Evolutionary conservation across 2,329 filamentous ascomycete species (phyloP), one percentile per base, ranked within the genome.

Genomic region (Trichoderma arundinaceum): DNA sequence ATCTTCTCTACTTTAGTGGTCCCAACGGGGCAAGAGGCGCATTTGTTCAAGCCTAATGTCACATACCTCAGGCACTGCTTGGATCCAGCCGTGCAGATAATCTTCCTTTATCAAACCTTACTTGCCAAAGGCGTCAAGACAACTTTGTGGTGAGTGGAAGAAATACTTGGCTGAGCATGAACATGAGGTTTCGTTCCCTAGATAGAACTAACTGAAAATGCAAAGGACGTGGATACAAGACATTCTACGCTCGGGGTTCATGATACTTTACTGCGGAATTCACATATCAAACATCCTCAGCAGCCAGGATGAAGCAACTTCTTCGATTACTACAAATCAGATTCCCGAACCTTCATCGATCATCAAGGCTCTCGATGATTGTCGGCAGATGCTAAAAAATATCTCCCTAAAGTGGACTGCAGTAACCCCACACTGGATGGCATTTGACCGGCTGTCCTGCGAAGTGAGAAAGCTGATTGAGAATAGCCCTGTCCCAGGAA

Each of bases 261-360:
- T 65, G 62, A 65, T 58, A 7, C 53, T 65, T 9, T 65, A 65
- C 28, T 65, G 62, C 15, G 62, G 62, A 15, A 65, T 65, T n/a
- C 62, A 65, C 46, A 65, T 58, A 17, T 65, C 53, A 32, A 65
- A 65, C 54, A 52, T 65, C 15, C 53, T 65, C 38, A 58, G 44
- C 22, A 43, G 48, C 46, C 48, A 33, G n/a, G 35, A 44, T 7
- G 46, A 65, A 28, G 12, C 28, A 17, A 12, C 33, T 43, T 65
- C 62, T 7, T 43, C 62, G 3, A 58, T 56, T 13, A 12, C 62
- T 0, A 32, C 53, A 44, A 28, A 28, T 10, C 52, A 60, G 17
- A 49, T 65, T 1, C 62, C 62, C 2, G 62, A 59, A n/a, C 53
- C 53, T 6, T 48, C 46, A 7, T 51, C 33, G 10, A 49, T 65